Conservation (phyloP, 345 rosid species). For the Ceriops tagal region DNA sequence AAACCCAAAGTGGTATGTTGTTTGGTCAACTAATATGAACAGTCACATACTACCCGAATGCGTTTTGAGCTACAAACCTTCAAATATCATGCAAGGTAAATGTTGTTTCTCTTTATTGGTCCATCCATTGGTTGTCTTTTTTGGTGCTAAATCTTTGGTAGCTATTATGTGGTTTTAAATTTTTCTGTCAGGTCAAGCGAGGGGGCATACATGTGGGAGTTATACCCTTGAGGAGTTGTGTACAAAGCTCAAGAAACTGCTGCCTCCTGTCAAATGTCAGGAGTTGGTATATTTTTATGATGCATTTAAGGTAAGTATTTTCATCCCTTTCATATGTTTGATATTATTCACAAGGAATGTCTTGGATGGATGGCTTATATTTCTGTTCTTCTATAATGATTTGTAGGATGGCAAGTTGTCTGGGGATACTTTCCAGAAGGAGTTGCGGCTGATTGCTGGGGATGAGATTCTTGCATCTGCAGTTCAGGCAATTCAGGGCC, state of each 20-base stretch:
- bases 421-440: not conserved
- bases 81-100: slow-evolving; percentile 27
- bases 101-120: slow-evolving; percentile 2
- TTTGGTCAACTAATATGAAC: slow-evolving; percentile 43
- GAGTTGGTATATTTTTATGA: slow-evolving; percentile 27
- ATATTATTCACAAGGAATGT: no score
- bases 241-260: slow-evolving; percentile 33
- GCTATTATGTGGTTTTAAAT: not conserved
- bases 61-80: slow-evolving; percentile 42
- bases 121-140: no score
- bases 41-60: slow-evolving; percentile 41
- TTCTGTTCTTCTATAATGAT: not conserved
- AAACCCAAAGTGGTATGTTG: slow-evolving; percentile 36
- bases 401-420: slow-evolving; percentile 1
- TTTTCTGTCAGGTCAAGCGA: slow-evolving; percentile 18
- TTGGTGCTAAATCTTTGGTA: slow-evolving; percentile 1
- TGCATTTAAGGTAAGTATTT: slow-evolving; percentile 27
- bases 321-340: no score
- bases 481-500: not conserved
- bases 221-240: slow-evolving; percentile 28
- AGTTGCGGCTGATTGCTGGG: not conserved
- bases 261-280: slow-evolving; percentile 32
- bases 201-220: slow-evolving; percentile 10
- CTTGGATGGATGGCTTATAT: not conserved
- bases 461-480: not conserved